These are phyloP conservation scores for Hysterium pulicare DNA, from an alignment of 2,329 filamentous ascomycete genomes.

Conservation along the genomic window DNA sequence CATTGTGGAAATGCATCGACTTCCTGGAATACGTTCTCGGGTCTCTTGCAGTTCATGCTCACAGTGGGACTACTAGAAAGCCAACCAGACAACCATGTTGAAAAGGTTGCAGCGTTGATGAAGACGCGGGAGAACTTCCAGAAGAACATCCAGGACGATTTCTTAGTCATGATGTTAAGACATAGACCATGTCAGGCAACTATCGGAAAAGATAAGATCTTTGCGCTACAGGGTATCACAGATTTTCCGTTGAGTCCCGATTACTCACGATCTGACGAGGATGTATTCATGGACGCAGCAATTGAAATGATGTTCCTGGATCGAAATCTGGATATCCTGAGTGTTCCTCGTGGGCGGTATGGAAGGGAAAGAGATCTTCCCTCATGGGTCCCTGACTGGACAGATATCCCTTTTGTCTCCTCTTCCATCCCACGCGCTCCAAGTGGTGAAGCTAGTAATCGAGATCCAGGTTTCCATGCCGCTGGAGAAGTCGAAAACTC, in stretches of 20 bases:
- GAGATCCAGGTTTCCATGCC: neutral
- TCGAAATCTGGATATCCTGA: conserved; percentile 2
- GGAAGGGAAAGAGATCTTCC: neutral
- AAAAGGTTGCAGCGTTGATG: conserved; percentile 4
- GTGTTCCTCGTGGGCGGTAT: neutral
- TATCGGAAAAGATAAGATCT: neutral
- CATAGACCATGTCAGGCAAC: conserved; percentile 1
- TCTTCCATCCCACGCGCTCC: neutral
- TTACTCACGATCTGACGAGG: conserved; percentile 1
- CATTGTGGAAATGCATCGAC: conserved; percentile 2
- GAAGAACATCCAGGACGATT: neutral
- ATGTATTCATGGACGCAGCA: conserved; percentile 1
- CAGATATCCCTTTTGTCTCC: conserved; percentile 1
- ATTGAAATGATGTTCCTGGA: conserved; percentile 2
- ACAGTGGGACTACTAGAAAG: conserved; percentile 1
- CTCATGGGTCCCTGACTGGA: conserved; percentile 4
- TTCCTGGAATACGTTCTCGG: conserved; percentile 1
- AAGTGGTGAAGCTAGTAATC: neutral
- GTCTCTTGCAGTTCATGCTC: conserved; percentile 2
- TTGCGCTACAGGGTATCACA: neutral
- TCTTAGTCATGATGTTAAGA: conserved; percentile 1
- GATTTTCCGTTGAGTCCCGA: neutral
- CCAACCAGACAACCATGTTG: conserved; percentile 3
- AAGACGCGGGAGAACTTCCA: conserved; percentile 3
- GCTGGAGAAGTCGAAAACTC: neutral